phyloP scores from a whole-genome alignment of 768 basidiomycete species.

The Auriscalpium microsporum region DNA sequence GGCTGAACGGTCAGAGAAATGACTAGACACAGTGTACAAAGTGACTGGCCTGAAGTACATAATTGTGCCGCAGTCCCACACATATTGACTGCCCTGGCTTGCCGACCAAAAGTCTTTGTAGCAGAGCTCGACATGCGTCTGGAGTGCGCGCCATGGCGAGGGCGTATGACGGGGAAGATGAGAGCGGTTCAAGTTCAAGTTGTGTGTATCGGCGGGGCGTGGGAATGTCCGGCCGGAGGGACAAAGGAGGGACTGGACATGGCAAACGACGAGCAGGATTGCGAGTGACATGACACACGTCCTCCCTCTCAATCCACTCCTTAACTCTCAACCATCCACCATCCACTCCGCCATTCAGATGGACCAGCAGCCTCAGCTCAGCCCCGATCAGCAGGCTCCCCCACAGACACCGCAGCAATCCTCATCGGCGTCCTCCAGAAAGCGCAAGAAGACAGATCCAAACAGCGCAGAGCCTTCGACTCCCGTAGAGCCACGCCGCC shows the following conservation, averaged over 20 bases:
- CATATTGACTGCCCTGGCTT: too few relatives aligned
- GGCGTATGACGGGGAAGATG: too few relatives aligned
- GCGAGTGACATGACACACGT: conserved; percentile 35
- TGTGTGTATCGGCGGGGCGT: background rate
- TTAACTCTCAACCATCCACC: conserved; percentile 36
- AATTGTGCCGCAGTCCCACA: too few relatives aligned
- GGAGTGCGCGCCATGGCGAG: too few relatives aligned
- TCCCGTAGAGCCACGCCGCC: conserved; percentile 66
- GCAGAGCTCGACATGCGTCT: too few relatives aligned
- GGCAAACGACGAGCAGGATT: conserved; percentile 1
- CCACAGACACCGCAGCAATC: conserved; percentile 26
- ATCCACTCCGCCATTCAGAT: conserved; percentile 61
- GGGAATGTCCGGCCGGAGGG: conserved; percentile 6
- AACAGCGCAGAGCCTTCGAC: conserved; percentile 45
- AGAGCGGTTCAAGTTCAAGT: too few relatives aligned
- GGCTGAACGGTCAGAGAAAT: too few relatives aligned
- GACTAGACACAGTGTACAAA: too few relatives aligned
- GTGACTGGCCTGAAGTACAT: too few relatives aligned
- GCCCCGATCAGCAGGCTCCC: conserved; percentile 26
- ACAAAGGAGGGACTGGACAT: conserved; percentile 3
- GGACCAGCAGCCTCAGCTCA: conserved; percentile 45
- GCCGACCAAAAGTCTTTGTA: too few relatives aligned
- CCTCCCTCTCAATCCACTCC: conserved; percentile 38
- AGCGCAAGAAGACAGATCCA: conserved; percentile 53
- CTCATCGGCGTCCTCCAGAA: conserved; percentile 29